Conservation (phyloP, 495 filamentous ascomycete genomes). For the Trichoderma orchidacearum region DNA sequence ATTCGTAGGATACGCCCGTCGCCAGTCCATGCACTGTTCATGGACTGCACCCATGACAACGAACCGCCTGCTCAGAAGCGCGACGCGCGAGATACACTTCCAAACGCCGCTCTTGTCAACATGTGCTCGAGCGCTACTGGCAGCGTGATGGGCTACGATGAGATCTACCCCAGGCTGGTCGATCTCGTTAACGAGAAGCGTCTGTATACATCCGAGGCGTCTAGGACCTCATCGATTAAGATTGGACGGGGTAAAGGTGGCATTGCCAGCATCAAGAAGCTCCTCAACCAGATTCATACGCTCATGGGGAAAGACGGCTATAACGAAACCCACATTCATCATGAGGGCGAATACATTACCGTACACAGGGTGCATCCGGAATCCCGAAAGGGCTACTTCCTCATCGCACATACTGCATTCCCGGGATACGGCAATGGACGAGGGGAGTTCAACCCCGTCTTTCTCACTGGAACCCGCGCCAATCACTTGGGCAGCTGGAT, state of each 20-base stretch:
- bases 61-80: slow-evolving; percentile 92
- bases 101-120: slow-evolving; percentile 86
- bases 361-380: slow-evolving; percentile 89
- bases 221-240: slow-evolving; percentile 39
- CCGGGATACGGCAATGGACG: slow-evolving; percentile 74
- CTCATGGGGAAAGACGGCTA: slow-evolving; percentile 90
- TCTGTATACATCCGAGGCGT: slow-evolving; percentile 61
- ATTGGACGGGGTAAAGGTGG: slow-evolving; percentile 56
- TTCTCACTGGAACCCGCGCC: slow-evolving; percentile 58
- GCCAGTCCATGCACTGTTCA: slow-evolving; percentile 87
- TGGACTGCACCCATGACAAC: slow-evolving; percentile 99
- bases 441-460: slow-evolving; percentile 60
- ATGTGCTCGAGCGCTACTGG: slow-evolving; percentile 93
- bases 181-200: slow-evolving; percentile 84
- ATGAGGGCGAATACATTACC: slow-evolving; percentile 90
- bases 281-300: slow-evolving; percentile 84
- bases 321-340: slow-evolving; percentile 90
- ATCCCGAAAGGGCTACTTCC: slow-evolving; percentile 80
- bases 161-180: slow-evolving; percentile 83
- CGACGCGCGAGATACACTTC: slow-evolving; percentile 84
- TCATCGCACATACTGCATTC: slow-evolving; percentile 90
- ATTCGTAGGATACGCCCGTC: slow-evolving; percentile 63
- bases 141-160: slow-evolving; percentile 98
- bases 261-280: slow-evolving; percentile 77
- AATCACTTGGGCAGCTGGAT: slow-evolving; percentile 80